These are phyloP conservation scores for Rhododendron vialii DNA, from an alignment of 148 eudicot genomes.

Conservation along the genomic window DNA sequence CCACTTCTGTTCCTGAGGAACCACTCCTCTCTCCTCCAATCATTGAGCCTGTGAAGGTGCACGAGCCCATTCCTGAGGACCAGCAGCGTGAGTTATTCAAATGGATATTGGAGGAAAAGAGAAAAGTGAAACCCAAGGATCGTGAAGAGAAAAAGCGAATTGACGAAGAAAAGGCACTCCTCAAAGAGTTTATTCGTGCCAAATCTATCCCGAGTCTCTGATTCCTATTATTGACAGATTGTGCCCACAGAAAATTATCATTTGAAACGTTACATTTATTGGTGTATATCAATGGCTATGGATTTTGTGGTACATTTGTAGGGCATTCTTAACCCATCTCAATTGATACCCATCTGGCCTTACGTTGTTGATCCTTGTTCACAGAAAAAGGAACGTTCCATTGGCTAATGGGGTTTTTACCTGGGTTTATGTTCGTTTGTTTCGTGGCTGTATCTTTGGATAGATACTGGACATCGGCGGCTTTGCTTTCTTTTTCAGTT, in stretches of 20 bases:
- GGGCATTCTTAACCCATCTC: neutral
- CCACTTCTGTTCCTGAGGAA: constrained; percentile 24
- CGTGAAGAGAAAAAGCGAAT: constrained; percentile 49
- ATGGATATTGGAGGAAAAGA: constrained; percentile 75
- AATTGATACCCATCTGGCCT: neutral
- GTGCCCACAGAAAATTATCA: neutral
- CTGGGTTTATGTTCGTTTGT: neutral
- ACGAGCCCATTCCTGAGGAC: constrained; percentile 52
- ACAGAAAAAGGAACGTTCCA: neutral
- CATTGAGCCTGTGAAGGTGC: constrained; percentile 41
- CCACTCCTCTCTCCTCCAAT: constrained; percentile 33
- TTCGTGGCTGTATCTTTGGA: neutral
- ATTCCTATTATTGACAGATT: constrained; percentile 5
- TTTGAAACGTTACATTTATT: neutral
- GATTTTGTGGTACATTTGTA: neutral
- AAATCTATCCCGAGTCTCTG: constrained; percentile 36
- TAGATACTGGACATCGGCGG: neutral
- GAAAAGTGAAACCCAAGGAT: constrained; percentile 47
- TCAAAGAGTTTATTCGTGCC: constrained; percentile 52
- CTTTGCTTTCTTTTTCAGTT: neutral
- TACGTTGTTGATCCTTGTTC: neutral
- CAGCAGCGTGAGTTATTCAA: constrained; percentile 62
- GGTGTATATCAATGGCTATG: neutral
- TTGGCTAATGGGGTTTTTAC: neutral
- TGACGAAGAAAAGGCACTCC: constrained; percentile 64